A percentile compares a stretch with the other conserved stretches of the same genome.
Evolutionary conservation across 371 early-diverging fungal genomes (phyloP).

Genomic region (Mucor velutinosus): DNA sequence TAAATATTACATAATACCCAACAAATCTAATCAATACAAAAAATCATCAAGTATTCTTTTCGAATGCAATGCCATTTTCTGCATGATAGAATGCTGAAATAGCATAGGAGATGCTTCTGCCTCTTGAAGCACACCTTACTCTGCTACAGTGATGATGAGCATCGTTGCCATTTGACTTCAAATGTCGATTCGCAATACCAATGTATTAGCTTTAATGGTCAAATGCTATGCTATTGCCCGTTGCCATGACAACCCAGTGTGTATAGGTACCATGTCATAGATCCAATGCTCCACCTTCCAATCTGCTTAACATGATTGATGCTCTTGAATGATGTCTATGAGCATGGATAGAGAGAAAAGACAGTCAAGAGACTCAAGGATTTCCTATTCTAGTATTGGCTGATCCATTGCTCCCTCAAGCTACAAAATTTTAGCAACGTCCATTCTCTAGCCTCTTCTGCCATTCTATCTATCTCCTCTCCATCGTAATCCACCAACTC

Average conservation of each 20-base stretch:
- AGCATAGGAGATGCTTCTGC: too few relatives aligned
- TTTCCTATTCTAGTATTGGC: slow-evolving; percentile 6
- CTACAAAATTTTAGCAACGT: slow-evolving; percentile 5
- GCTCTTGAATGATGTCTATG: background rate
- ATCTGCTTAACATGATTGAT: background rate
- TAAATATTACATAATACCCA: background rate
- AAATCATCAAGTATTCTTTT: background rate
- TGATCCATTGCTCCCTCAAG: background rate
- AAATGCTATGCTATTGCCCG: background rate
- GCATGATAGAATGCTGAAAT: too few relatives aligned
- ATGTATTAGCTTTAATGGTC: background rate
- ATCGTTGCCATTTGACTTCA: background rate
- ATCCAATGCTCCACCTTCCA: background rate
- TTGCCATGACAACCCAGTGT: background rate
- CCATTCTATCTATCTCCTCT: background rate
- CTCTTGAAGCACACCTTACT: background rate
- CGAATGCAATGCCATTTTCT: too few relatives aligned
- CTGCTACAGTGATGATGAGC: too few relatives aligned
- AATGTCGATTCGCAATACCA: background rate
- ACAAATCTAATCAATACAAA: background rate
- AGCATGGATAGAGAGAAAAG: background rate
- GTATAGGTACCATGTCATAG: background rate
- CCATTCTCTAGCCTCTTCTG: background rate
- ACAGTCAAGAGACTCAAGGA: background rate
- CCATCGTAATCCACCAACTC: background rate